A percentile compares a stretch with the other conserved stretches of the same genome.
These are phyloP conservation scores for Argentina anserina DNA, from an alignment of 306 rosid genomes.

Conservation along the genomic window DNA sequence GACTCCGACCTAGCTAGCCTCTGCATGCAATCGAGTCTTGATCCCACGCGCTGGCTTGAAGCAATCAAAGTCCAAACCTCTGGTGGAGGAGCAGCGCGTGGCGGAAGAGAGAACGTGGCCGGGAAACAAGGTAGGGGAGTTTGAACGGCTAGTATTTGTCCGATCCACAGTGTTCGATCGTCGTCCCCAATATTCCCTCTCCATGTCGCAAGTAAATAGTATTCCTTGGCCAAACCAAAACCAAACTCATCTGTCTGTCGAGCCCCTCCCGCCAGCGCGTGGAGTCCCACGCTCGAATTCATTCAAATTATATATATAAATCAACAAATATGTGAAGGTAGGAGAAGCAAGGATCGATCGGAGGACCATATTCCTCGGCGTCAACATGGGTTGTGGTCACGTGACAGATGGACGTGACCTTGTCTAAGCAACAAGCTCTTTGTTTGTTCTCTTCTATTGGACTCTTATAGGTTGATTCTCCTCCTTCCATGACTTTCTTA, in stretches of 20 bases:
- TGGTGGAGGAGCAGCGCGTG: not conserved
- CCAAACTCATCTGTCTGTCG: conserved; percentile 31
- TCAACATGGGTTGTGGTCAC: conserved; percentile 63
- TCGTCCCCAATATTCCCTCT: conserved; percentile 86
- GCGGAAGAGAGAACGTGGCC: not conserved
- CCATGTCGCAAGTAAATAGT: conserved; percentile 54
- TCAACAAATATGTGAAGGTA: no score
- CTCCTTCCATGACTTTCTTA: conserved; percentile 8
- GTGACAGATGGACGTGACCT: conserved; percentile 65
- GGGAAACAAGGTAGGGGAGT: not conserved
- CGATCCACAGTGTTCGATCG: conserved; percentile 31
- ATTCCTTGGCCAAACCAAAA: conserved; percentile 43
- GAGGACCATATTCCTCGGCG: conserved; percentile 68
- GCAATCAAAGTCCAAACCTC: not conserved
- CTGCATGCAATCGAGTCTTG: not conserved
- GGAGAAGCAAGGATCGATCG: not conserved
- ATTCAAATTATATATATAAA: no score
- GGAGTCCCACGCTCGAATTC: conserved; percentile 9
- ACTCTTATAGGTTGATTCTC: conserved; percentile 12
- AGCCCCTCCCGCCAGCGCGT: conserved; percentile 52
- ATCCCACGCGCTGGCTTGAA: not conserved
- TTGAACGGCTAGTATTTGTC: conserved; percentile 58
- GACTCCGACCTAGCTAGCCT: not conserved
- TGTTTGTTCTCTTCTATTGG: conserved; percentile 39
- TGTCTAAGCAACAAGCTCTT: conserved; percentile 38